Conservation (phyloP, 805 yeast species). For the Komagataella phaffii region DNA sequence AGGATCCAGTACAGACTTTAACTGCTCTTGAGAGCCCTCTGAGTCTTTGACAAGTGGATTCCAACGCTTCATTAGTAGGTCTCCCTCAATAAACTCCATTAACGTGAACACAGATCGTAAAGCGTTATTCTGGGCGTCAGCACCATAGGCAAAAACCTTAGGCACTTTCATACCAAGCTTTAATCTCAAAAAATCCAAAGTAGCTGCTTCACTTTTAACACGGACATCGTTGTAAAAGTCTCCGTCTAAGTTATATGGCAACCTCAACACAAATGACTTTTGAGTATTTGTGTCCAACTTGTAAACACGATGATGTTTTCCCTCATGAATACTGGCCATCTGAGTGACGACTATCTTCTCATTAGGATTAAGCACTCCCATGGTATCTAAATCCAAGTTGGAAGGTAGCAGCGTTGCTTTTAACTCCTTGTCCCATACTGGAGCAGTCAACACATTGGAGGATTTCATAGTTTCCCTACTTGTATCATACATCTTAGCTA, state of each 20-base stretch:
- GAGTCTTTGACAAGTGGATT: slow-evolving; percentile 62
- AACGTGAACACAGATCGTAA: slow-evolving; percentile 65
- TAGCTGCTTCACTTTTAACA: slow-evolving; percentile 84
- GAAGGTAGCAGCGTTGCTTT: slow-evolving; percentile 24
- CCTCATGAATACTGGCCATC: slow-evolving; percentile 80
- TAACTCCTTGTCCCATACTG: slow-evolving; percentile 11
- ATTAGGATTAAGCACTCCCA: slow-evolving; percentile 30
- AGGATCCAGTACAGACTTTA: slow-evolving; percentile 56
- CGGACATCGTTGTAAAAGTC: slow-evolving; percentile 52
- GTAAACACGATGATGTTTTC: slow-evolving; percentile 85
- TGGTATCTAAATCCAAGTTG: slow-evolving; percentile 25
- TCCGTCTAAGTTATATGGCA: slow-evolving; percentile 71
- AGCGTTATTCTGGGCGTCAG: slow-evolving; percentile 38
- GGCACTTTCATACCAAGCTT: slow-evolving; percentile 66
- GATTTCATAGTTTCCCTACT: slow-evolving; percentile 20
- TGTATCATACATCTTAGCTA: slow-evolving; percentile 27
- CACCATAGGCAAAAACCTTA: slow-evolving; percentile 54
- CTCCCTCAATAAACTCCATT: slow-evolving; percentile 72
- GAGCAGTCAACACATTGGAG: slow-evolving; percentile 8
- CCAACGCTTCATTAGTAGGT: slow-evolving; percentile 81
- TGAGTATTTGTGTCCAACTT: slow-evolving; percentile 51
- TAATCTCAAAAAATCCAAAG: slow-evolving; percentile 64
- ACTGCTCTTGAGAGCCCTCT: slow-evolving; percentile 31
- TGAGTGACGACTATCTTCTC: slow-evolving; percentile 45
- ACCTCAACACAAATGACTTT: slow-evolving; percentile 58